phyloP scores from a whole-genome alignment of 2,329 filamentous ascomycete genomes.

The Reticulascus tulasneorum region DNA sequence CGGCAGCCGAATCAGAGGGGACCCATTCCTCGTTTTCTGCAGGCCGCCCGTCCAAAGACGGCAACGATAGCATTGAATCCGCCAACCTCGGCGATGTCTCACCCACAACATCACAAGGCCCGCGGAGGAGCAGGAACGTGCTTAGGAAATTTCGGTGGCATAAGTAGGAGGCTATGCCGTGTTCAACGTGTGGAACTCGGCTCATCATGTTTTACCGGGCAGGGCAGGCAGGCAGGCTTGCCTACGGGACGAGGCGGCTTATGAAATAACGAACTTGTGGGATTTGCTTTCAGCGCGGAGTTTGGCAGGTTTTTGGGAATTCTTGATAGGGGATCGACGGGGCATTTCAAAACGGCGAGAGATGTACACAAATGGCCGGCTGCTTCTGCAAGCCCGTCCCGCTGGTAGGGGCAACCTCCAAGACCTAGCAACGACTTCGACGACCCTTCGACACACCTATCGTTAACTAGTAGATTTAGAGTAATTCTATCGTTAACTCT shows the following conservation, averaged over 20 bases:
- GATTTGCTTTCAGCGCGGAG: slow-evolving; percentile 11
- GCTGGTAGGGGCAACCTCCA: neutral
- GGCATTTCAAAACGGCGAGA: neutral
- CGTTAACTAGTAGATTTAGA: slow-evolving; percentile 7
- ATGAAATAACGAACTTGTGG: slow-evolving; percentile 2
- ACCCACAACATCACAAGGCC: slow-evolving; percentile 7
- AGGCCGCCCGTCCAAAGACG: slow-evolving; percentile 27
- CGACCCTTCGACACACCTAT: slow-evolving; percentile 6
- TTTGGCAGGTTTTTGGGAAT: slow-evolving; percentile 3
- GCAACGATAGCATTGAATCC: slow-evolving; percentile 31
- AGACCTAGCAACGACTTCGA: neutral
- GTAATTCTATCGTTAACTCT: slow-evolving; percentile 5
- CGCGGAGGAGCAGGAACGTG: slow-evolving; percentile 4
- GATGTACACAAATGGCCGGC: too few species aligned
- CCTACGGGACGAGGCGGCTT: too few species aligned
- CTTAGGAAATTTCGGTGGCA: slow-evolving; percentile 9
- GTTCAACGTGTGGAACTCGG: too few species aligned
- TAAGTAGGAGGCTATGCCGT: slow-evolving; percentile 8
- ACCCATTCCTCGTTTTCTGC: slow-evolving; percentile 8
- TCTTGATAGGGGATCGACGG: neutral
- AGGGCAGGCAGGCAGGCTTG: too few species aligned
- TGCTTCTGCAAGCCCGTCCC: slow-evolving; percentile 1
- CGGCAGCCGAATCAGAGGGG: slow-evolving; percentile 6
- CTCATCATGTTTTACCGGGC: too few species aligned
- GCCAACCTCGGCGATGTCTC: slow-evolving; percentile 19